phyloP scores from a whole-genome alignment of 345 rosid species.

The Abelmoschus esculentus region DNA sequence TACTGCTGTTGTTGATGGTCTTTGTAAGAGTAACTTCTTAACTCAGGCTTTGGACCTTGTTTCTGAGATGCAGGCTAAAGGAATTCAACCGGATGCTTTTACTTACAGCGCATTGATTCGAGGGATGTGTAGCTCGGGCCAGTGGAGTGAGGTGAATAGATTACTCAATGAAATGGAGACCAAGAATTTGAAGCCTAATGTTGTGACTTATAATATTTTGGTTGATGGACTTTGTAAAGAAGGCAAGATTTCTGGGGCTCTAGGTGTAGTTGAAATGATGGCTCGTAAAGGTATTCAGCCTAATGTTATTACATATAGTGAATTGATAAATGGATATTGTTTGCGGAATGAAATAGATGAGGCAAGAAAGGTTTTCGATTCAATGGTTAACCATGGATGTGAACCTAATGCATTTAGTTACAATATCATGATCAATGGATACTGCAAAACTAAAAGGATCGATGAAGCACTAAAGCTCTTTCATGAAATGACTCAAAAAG shows the following conservation, averaged over 20 bases:
- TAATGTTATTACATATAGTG: slow-evolving; percentile 1
- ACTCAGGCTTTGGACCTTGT: slow-evolving; percentile 3
- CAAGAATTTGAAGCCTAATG: no score
- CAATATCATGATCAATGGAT: slow-evolving; percentile 8
- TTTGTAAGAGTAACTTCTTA: background rate
- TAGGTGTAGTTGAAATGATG: slow-evolving; percentile 8
- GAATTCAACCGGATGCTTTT: no score
- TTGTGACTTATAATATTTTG: no score
- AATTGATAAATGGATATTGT: slow-evolving; percentile 8
- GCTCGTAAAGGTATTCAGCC: background rate
- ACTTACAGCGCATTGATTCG: background rate
- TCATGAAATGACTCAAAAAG: slow-evolving; percentile 11
- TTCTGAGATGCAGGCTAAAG: background rate
- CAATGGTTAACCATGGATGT: background rate
- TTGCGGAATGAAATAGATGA: slow-evolving; percentile 5
- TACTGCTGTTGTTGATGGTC: background rate
- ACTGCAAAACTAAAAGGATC: background rate
- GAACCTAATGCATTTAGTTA: background rate
- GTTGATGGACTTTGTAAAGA: no score
- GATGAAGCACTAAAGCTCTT: slow-evolving; percentile 12
- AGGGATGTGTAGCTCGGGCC: background rate
- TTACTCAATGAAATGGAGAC: slow-evolving; percentile 4
- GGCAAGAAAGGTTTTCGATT: slow-evolving; percentile 10
- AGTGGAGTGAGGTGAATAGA: background rate
- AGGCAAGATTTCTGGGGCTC: background rate